Percentiles rank a stretch among this genome's conserved stretches.
These are phyloP conservation scores for Lecanicillium sp. DNA, from an alignment of 2,329 filamentous ascomycete species.

Conservation along the genomic window DNA sequence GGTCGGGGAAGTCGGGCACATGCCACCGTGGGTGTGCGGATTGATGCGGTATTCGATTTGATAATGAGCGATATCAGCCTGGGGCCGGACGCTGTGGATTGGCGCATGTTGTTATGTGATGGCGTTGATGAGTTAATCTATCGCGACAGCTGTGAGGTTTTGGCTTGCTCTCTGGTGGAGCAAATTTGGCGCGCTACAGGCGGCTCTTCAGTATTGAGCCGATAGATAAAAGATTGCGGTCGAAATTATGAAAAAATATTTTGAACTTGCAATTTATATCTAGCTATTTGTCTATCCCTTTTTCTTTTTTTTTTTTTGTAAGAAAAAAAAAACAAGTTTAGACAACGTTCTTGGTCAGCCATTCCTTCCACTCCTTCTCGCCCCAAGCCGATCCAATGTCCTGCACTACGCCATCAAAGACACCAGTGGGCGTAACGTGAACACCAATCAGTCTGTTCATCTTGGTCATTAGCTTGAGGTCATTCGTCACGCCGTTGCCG, in stretches of 20 bases:
- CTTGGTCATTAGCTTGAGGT: conserved; percentile 80
- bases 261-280: no score
- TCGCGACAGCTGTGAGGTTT: background rate
- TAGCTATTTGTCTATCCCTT: no score
- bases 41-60: background rate
- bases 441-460: conserved; percentile 72
- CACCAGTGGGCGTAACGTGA: conserved; percentile 85
- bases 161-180: conserved; percentile 5
- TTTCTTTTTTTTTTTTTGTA: background rate
- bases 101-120: conserved; percentile 3
- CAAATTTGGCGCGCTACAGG: background rate
- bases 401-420: conserved; percentile 81
- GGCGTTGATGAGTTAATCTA: background rate
- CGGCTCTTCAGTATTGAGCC: background rate
- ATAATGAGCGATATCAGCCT: background rate
- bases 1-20: background rate
- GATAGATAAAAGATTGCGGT: no score
- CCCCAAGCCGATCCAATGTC: conserved; percentile 76
- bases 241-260: no score
- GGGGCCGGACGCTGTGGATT: background rate
- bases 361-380: conserved; percentile 77
- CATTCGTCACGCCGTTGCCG: conserved; percentile 78
- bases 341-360: conserved; percentile 56
- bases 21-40: background rate
- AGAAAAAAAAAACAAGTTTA: conserved; percentile 21